These are phyloP conservation scores for Populus euphratica DNA, from an alignment of 345 rosid species.

Conservation along the genomic window DNA sequence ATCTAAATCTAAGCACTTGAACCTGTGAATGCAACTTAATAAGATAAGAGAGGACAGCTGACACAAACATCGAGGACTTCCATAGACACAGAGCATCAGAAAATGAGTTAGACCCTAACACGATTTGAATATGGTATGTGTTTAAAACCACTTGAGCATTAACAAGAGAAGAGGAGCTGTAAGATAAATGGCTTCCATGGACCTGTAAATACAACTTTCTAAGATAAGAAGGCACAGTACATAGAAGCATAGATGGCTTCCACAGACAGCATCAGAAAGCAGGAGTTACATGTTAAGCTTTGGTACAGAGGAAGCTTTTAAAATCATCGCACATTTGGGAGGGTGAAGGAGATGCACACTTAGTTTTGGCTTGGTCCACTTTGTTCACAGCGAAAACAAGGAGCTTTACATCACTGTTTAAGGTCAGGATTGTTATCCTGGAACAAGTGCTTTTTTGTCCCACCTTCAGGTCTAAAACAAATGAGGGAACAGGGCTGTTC, in stretches of 20 bases:
- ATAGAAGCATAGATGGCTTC: background rate
- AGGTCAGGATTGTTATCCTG: background rate
- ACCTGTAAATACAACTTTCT: background rate
- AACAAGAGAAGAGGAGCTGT: background rate
- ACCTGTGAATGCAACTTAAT: constrained; percentile 17
- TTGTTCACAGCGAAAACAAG: background rate
- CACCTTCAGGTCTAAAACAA: background rate
- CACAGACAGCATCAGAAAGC: background rate
- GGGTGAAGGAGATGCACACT: background rate
- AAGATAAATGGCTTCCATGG: background rate
- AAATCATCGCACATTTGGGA: background rate
- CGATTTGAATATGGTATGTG: background rate
- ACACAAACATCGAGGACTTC: background rate
- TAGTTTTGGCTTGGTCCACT: background rate
- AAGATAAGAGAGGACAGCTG: background rate
- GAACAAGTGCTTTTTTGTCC: background rate
- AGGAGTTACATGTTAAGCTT: background rate
- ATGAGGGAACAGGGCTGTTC: background rate
- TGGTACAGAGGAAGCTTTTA: background rate
- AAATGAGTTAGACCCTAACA: background rate
- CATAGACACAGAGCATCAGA: background rate
- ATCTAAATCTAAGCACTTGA: constrained; percentile 33
- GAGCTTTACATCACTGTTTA: background rate
- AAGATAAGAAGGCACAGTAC: background rate
- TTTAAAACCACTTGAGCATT: background rate